phyloP scores from a whole-genome alignment of 768 basidiomycete species.

The Kwoniella dejecticola region DNA sequence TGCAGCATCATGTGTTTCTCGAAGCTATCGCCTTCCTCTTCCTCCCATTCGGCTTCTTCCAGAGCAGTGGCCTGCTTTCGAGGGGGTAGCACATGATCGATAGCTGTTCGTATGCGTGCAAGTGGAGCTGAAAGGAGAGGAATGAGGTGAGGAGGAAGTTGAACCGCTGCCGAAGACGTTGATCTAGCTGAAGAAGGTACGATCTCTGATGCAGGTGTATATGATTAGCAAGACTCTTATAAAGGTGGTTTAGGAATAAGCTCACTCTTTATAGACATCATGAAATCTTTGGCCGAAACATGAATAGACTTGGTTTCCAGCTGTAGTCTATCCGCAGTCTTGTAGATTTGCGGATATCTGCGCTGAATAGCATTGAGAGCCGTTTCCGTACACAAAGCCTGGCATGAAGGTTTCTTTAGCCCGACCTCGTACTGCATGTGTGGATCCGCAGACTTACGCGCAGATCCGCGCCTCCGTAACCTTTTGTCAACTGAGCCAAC shows the following conservation, averaged over 20 bases:
- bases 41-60: conserved; percentile 94
- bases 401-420: background rate
- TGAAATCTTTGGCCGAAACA: conserved; percentile 86
- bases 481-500: conserved; percentile 86
- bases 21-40: conserved; percentile 74
- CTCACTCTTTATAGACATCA: conserved; percentile 94
- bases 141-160: conserved; percentile 79
- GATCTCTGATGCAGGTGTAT: conserved; percentile 65
- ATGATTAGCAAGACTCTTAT: background rate
- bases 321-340: conserved; percentile 78
- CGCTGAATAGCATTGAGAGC: conserved; percentile 94
- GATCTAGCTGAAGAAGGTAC: conserved; percentile 94
- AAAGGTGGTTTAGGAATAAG: conserved; percentile 16
- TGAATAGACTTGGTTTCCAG: conserved; percentile 82
- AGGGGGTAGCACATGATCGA: conserved; percentile 75
- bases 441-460: too few species aligned
- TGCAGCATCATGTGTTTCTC: conserved; percentile 86
- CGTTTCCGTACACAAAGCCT: conserved; percentile 96
- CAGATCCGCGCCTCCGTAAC: conserved; percentile 95
- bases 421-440: background rate
- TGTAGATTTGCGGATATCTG: conserved; percentile 95
- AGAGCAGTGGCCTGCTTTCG: conserved; percentile 79
- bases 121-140: conserved; percentile 73
- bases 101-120: conserved; percentile 69
- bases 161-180: conserved; percentile 77